Base-by-base conservation (phyloP, 2,329 filamentous ascomycete genomes). In the Podosphaera xanthii region DNA sequence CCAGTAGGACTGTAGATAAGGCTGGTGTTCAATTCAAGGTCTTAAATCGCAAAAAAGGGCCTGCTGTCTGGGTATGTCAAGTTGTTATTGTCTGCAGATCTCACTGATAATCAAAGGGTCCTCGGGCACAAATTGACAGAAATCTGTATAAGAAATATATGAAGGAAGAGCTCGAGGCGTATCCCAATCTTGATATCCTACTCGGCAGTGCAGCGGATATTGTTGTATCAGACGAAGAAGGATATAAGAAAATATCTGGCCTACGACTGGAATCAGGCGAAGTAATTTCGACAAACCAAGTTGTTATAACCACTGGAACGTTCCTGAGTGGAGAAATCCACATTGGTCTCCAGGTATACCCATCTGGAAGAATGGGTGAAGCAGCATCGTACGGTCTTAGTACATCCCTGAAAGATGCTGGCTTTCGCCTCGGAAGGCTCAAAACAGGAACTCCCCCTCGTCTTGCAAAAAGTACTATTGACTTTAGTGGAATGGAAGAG, bases 261-360 rank as follows among this genome's bases (percentile, higher is more conserved):
- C 84, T 98, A 10, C 77, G 86, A 61, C 75, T 98, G 40, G 91
- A 96, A 69, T 87, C 86, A 54, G 92, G 92, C 36, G 84, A 94
- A 69, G 74, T 94, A 14, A 79, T 98, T 63, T 78, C 82, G 1
- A 87, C 91, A 0, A 81, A 77, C 54, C 83, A 84, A 62, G 90
- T 97, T 42, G 80, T 98, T 33, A 96, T 98, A 65, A 97, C 92
- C 0, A 98, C 92, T 0, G 92, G 92, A 0, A 98, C 92, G 0
- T 98, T 98, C 68, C 72, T 98, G 4, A 86, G 91, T 9, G 92
- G 90, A 22, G 92, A 98, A 71, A 98, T 98, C 62, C 92, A 98
- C 66, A 94, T 98, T 62, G 92, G 89, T 0, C 73, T 97, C 6
- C 79, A 94, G 58, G 79, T 77, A 2, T 95, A 81, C 68, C 90